Percentiles rank a stretch among this genome's conserved stretches.
phyloP scores from a whole-genome alignment of 805 yeast species.

The Schwanniomyces yamadae region DNA sequence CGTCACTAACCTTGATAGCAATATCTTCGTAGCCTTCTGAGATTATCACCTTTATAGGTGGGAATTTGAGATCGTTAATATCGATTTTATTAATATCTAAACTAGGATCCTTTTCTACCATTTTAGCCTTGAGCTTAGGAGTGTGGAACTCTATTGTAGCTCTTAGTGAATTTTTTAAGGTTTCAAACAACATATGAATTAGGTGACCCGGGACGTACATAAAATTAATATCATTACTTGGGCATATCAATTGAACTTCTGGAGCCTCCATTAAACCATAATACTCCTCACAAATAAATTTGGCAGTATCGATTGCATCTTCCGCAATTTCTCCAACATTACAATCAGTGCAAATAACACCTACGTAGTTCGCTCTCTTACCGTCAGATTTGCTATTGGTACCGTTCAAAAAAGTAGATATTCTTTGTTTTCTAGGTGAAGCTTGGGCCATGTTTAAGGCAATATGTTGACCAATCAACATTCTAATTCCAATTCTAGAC shows the following conservation, averaged over 20 bases:
- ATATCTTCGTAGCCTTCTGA: conserved; percentile 90
- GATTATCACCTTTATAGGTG: conserved; percentile 82
- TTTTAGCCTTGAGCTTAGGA: conserved; percentile 41
- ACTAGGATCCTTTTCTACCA: conserved; percentile 43
- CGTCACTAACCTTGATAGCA: conserved; percentile 86
- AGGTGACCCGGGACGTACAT: conserved; percentile 94
- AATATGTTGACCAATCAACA: conserved; percentile 93
- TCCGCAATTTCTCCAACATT: conserved; percentile 80
- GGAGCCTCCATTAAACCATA: conserved; percentile 88
- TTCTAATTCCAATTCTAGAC: conserved; percentile 88
- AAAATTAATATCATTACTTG: conserved; percentile 67
- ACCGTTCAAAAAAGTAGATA: conserved; percentile 37
- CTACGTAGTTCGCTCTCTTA: conserved; percentile 64
- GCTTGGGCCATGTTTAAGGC: conserved; percentile 71
- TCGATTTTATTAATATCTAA: conserved; percentile 36
- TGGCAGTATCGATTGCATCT: conserved; percentile 87
- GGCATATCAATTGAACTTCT: conserved; percentile 73
- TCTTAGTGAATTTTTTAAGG: conserved; percentile 78
- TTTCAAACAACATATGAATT: conserved; percentile 87
- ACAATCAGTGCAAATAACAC: conserved; percentile 83
- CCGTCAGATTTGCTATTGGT: conserved; percentile 10
- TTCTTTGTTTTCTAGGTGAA: conserved; percentile 38
- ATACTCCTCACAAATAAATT: conserved; percentile 88
- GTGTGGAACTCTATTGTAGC: conserved; percentile 86
- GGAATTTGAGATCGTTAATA: conserved; percentile 67